Evolutionary conservation across 768 basidiomycete genomes (phyloP).

Genomic region (Leucosporidium creatinivorum): DNA sequence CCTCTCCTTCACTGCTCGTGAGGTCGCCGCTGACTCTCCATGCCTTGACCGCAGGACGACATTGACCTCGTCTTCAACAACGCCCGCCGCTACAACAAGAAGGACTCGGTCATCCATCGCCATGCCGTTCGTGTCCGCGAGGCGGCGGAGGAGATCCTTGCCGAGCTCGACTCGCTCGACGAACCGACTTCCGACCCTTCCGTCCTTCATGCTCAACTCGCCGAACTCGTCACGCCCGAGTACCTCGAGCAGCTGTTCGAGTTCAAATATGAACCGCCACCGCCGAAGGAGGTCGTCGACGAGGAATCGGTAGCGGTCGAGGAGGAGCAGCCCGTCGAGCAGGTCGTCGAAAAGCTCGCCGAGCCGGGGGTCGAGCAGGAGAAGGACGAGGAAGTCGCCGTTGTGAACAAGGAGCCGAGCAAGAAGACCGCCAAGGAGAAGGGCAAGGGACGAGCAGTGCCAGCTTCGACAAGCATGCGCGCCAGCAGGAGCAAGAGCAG

Average conservation of each 20-base stretch:
- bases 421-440: neutral
- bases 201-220: constrained; percentile 14
- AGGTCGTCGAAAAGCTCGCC: neutral
- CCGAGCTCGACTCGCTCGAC: constrained; percentile 38
- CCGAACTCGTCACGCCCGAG: neutral
- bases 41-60: constrained; percentile 48
- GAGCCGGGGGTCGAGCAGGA: neutral
- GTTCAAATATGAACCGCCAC: neutral
- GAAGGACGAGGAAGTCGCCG: neutral
- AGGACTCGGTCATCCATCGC: constrained; percentile 63
- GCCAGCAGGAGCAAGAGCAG: neutral
- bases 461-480: neutral
- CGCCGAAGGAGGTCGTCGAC: neutral
- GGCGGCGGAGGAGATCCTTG: constrained; percentile 45
- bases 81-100: constrained; percentile 75
- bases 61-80: constrained; percentile 81
- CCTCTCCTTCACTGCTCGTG: neutral
- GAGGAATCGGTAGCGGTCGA: neutral
- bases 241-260: neutral
- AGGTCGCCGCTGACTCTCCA: neutral
- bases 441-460: neutral
- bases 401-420: neutral
- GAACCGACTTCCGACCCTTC: constrained; percentile 40
- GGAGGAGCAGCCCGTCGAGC: neutral
- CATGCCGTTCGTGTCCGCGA: constrained; percentile 59